Conservation (phyloP, 345 rosid genomes). For the Citrus mangshanensis region DNA sequence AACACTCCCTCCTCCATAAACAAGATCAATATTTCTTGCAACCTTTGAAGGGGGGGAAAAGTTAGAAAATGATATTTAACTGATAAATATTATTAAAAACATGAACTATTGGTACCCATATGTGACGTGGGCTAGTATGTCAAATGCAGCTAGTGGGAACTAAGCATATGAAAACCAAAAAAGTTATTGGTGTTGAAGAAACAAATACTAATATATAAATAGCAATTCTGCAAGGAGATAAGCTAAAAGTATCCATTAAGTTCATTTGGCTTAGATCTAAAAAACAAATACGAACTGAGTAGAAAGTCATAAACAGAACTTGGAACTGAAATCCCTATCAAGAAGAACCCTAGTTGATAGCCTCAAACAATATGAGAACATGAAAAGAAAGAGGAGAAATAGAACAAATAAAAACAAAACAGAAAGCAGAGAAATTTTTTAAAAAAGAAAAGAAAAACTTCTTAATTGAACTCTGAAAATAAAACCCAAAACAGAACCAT, state of each 20-base stretch:
- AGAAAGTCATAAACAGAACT: not conserved
- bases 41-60: constrained; percentile 39
- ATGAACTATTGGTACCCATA: not conserved
- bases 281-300: not conserved
- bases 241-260: not conserved
- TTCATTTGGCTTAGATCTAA: constrained; percentile 3
- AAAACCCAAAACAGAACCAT: not conserved
- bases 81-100: not conserved
- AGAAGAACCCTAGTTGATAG: not conserved
- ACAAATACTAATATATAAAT: too few relatives aligned
- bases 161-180: not conserved
- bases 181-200: not conserved
- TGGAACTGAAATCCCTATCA: not conserved
- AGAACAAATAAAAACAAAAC: not conserved
- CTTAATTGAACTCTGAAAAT: not conserved
- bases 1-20: constrained; percentile 94
- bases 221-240: not conserved
- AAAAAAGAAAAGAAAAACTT: too few relatives aligned
- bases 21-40: constrained; percentile 78
- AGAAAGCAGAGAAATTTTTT: not conserved
- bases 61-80: not conserved
- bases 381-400: not conserved
- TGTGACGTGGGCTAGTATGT: not conserved
- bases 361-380: not conserved
- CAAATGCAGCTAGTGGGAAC: not conserved